Base-by-base conservation (phyloP, 345 rosid genomes). In the Salix caprea region DNA sequence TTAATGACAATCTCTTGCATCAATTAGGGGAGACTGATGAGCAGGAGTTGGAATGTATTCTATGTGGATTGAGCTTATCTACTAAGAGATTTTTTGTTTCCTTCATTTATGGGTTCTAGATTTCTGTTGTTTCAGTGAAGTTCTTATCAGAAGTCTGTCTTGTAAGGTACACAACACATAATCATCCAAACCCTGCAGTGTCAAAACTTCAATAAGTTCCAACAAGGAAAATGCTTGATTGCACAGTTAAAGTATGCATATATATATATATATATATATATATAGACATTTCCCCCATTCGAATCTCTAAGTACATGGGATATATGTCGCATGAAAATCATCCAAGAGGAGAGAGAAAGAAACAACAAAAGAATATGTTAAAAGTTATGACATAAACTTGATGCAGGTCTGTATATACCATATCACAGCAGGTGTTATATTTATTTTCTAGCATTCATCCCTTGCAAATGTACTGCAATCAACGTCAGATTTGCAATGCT, bases 301-400 rank as follows among this genome's bases (percentile, higher is more conserved):
- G 61, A 12, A 72, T 39, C 23, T 11, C 0, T 16, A 69, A n/a
- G 39, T 42, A 13, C 15, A 42, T 68, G 61, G 73, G 32, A 36
- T 34, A 34, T 34, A 34, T 70, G 62, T 60, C 74, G 56, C 66
- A 36, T 56, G 65, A 56, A 54, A n/a, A 46, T 46, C 66, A 72
- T 34, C 46, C 1, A 16, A 30, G 30, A 61, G 21, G 26, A 58
- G 34, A 19, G 2, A 28, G 39, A 18, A 58, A 72, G 50, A n/a
- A 9, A n/a, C n/a, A 1, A 30, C 24, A n/a, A 23, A 46, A 36
- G 34, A 6, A 36, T 10, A 26, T 50, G 26, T 42, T 67, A 34
- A 5, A 1, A 26, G 34, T 70, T 18, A 70, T 34, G 32, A 46
- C 50, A 46, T 46, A 46, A 46, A 46, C 52, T 14, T 46, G 52